A percentile compares a stretch with the other conserved stretches of the same genome.
Conservation (phyloP, 352 stramenopile species). For the Phytophthora melonis region DNA sequence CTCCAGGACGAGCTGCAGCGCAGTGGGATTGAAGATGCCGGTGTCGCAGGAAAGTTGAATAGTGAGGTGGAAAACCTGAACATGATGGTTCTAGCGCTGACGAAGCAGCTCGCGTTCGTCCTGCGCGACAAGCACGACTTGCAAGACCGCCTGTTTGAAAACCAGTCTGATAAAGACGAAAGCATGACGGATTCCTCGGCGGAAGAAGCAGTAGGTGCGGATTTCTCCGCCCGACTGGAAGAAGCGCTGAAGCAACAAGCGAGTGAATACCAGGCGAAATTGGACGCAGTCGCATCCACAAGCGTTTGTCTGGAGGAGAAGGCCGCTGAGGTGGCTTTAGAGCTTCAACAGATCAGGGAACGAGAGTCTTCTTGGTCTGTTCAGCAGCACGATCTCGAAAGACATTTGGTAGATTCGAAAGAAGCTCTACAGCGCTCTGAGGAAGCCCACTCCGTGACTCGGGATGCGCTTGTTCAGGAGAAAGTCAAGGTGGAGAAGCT, state of each 20-base stretch:
- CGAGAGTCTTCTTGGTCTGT: conserved; percentile 68
- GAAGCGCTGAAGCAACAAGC: conserved; percentile 55
- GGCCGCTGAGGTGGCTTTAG: conserved; percentile 47
- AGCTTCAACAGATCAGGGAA: conserved; percentile 71
- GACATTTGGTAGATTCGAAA: conserved; percentile 39
- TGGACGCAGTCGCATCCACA: conserved; percentile 45
- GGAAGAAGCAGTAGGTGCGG: conserved; percentile 27
- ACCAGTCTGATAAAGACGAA: conserved; percentile 38
- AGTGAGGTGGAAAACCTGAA: conserved; percentile 72
- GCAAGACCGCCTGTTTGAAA: conserved; percentile 53
- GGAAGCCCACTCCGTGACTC: conserved; percentile 26
- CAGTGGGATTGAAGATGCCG: conserved; percentile 15
- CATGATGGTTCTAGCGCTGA: conserved; percentile 67
- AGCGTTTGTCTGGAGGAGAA: conserved; percentile 57
- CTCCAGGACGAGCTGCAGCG: conserved; percentile 61
- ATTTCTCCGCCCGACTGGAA: conserved; percentile 50
- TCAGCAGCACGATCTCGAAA: conserved; percentile 50
- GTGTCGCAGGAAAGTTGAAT: conserved; percentile 16
- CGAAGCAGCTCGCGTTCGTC: conserved; percentile 72
- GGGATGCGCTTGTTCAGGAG: conserved; percentile 41
- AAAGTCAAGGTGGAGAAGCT: conserved; percentile 38
- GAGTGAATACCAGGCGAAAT: conserved; percentile 53
- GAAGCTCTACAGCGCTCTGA: conserved; percentile 39
- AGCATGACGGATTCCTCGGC: conserved; percentile 20
- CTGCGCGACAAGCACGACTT: conserved; percentile 83